A percentile compares a stretch with the other conserved stretches of the same genome.
Conservation (phyloP, 1,284 basidiomycete species). For the Apiotrichum siamense region DNA sequence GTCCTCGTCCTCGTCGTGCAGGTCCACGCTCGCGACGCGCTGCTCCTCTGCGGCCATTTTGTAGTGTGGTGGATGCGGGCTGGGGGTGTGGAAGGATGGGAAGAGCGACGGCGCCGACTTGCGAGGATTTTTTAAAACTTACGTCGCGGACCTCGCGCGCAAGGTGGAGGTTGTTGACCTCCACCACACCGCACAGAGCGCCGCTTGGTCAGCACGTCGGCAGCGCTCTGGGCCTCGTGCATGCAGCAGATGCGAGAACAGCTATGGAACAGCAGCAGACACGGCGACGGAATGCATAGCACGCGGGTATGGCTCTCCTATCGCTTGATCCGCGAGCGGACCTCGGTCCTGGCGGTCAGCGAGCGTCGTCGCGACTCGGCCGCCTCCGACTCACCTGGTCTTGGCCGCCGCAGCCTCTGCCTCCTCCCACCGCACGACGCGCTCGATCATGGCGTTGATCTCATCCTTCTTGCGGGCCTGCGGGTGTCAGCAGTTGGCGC, state of each 20-base stretch:
- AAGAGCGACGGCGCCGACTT: neutral
- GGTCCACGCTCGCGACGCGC: neutral
- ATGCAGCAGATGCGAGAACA: neutral
- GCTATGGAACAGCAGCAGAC: neutral
- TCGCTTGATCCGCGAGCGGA: neutral
- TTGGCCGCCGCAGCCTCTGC: neutral
- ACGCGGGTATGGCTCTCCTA: neutral
- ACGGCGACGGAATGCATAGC: neutral
- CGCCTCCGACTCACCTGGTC: conserved; percentile 1
- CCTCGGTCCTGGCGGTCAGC: neutral
- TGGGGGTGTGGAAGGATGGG: neutral
- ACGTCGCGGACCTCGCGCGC: too few relatives aligned
- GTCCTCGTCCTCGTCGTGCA: conserved; percentile 34
- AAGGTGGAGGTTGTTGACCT: neutral
- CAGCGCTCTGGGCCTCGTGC: neutral
- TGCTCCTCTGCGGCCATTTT: conserved; percentile 3
- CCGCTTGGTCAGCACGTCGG: conserved; percentile 1
- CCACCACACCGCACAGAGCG: neutral
- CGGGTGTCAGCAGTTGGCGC: neutral
- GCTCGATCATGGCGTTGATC: conserved; percentile 1
- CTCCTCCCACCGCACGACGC: neutral
- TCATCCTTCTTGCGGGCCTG: conserved; percentile 14
- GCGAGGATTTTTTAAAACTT: conserved; percentile 2
- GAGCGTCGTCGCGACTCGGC: neutral
- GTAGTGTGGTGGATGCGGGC: neutral